These are phyloP conservation scores for Akanthomyces lecanii DNA, from an alignment of 2,329 filamentous ascomycete species.

Conservation along the genomic window DNA sequence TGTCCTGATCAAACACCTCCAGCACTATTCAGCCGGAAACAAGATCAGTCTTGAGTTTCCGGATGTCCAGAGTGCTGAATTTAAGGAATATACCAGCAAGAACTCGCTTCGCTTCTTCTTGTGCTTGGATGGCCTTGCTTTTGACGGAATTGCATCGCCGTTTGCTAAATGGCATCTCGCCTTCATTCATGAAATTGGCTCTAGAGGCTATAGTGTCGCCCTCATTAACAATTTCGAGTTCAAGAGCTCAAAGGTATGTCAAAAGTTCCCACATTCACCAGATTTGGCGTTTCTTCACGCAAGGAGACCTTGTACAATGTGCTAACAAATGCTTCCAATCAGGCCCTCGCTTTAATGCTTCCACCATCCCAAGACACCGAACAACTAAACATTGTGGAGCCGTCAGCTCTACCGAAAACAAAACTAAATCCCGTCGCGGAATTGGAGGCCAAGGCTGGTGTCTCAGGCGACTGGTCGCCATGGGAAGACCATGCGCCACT, in stretches of 20 bases:
- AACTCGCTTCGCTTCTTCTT: conserved; percentile 15
- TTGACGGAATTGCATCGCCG: neutral
- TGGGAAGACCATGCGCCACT: conserved; percentile 17
- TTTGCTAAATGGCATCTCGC: conserved; percentile 6
- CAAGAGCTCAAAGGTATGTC: conserved; percentile 19
- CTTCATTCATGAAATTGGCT: conserved; percentile 1
- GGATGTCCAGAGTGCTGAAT: neutral
- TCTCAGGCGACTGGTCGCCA: conserved; percentile 20
- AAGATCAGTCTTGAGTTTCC: conserved; percentile 12
- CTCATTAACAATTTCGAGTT: conserved; percentile 18
- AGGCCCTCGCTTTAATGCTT: conserved; percentile 18
- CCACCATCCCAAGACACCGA: neutral
- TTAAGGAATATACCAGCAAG: neutral
- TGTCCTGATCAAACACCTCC: conserved; percentile 61
- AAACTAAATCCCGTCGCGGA: neutral
- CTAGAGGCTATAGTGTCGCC: conserved; percentile 9
- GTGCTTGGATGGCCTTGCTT: conserved; percentile 4
- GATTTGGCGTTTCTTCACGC: too few relatives aligned
- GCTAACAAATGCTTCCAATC: conserved; percentile 16
- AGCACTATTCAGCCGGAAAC: conserved; percentile 17
- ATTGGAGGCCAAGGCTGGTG: neutral
- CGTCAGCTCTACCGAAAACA: neutral
- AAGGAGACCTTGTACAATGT: conserved; percentile 22
- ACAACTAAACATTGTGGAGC: conserved; percentile 10
- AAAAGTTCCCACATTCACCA: neutral